A percentile compares a stretch with the other conserved stretches of the same genome.
Evolutionary conservation across 768 basidiomycete genomes (phyloP).

Genomic region (Suillus plorans): DNA sequence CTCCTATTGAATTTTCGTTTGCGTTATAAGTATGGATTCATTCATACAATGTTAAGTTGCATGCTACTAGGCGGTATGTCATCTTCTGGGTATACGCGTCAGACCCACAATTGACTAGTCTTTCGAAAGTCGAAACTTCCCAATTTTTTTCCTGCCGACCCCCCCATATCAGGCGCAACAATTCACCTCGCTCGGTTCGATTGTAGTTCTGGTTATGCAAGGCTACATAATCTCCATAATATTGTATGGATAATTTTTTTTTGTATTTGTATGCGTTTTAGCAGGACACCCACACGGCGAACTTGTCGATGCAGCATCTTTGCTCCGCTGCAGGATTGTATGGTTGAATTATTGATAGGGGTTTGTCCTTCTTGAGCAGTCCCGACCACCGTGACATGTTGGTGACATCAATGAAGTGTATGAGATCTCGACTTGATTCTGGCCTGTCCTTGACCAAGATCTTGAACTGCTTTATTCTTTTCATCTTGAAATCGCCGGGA

Average conservation of each 20-base stretch:
- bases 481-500: not conserved
- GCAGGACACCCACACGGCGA: not conserved
- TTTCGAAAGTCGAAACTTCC: not conserved
- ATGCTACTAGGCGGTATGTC: not conserved
- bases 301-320: not conserved
- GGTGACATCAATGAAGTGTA: not conserved
- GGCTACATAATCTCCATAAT: not conserved
- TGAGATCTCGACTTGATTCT: not conserved
- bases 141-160: not conserved
- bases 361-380: not conserved
- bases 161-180: not conserved
- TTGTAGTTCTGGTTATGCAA: not conserved
- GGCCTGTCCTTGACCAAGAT: not conserved
- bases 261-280: not conserved
- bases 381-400: not conserved
- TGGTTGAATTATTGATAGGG: not conserved
- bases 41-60: not conserved
- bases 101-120: not conserved
- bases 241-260: not conserved
- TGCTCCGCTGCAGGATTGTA: not conserved
- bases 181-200: not conserved
- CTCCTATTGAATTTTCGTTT: not conserved
- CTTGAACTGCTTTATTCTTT: not conserved
- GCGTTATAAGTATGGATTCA: not conserved
- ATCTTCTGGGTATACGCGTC: not conserved